These are phyloP conservation scores for Pythium phragmitis DNA, from an alignment of 352 stramenopile species.

Conservation along the genomic window DNA sequence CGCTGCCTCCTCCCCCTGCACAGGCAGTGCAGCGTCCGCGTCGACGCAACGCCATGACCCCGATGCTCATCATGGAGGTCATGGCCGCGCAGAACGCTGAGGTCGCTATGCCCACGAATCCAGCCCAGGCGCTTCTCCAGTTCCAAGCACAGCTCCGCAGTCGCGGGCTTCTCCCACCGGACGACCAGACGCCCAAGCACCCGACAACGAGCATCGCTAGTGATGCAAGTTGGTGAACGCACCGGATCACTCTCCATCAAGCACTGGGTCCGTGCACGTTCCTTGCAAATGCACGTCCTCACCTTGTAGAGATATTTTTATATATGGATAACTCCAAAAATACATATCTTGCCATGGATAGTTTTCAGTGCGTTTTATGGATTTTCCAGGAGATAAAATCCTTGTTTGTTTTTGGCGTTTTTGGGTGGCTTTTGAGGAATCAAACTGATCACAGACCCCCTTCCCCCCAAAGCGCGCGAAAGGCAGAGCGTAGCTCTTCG, in stretches of 20 bases:
- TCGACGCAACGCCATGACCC: conserved; percentile 62
- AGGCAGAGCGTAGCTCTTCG: not conserved
- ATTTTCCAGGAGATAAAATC: conserved; percentile 3
- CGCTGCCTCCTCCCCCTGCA: conserved; percentile 11
- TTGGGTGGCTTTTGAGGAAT: conserved; percentile 26
- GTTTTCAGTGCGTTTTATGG: not conserved
- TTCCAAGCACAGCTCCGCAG: conserved; percentile 33
- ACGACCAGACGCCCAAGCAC: conserved; percentile 14
- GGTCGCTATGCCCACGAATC: conserved; percentile 35
- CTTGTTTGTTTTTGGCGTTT: conserved; percentile 6
- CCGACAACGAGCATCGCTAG: not conserved
- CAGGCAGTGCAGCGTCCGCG: conserved; percentile 21
- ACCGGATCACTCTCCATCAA: not conserved
- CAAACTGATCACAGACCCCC: conserved; percentile 9
- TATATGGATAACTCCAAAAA: conserved; percentile 9
- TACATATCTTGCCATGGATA: not conserved
- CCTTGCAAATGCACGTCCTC: no score
- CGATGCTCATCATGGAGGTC: conserved; percentile 41
- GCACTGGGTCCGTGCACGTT: not conserved
- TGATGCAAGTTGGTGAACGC: conserved; percentile 1
- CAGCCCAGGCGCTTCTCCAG: conserved; percentile 33
- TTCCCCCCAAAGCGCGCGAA: conserved; percentile 29
- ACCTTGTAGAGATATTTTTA: not conserved
- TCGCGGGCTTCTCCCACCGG: conserved; percentile 14
- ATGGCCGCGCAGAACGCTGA: conserved; percentile 44